Evolutionary conservation across 352 stramenopile species (phyloP).

Genomic region (Phytophthora palmivora): DNA sequence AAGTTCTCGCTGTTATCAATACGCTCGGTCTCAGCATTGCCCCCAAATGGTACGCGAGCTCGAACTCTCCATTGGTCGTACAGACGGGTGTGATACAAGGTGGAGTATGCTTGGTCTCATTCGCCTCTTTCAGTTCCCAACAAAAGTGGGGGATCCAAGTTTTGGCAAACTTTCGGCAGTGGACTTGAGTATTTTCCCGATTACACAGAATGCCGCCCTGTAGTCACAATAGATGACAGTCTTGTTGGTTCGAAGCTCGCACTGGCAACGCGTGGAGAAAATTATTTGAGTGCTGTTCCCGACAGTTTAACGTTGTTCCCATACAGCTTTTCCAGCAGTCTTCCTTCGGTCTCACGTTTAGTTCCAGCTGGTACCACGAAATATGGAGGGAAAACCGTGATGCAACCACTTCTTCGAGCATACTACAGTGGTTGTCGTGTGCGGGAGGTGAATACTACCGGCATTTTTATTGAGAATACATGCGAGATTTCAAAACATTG

Average conservation of each 20-base stretch:
- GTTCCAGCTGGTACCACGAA: conserved; percentile 7
- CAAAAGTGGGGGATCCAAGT: neutral
- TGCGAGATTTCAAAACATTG: conserved; percentile 16
- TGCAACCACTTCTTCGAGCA: conserved; percentile 20
- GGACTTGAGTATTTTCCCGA: conserved; percentile 22
- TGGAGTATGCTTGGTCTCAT: conserved; percentile 20
- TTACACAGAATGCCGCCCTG: conserved; percentile 30
- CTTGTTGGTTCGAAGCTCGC: conserved; percentile 23
- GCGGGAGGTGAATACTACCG: conserved; percentile 23
- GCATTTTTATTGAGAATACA: conserved; percentile 29
- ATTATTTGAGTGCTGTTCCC: conserved; percentile 21
- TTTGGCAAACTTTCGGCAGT: conserved; percentile 30
- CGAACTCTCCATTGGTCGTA: conserved; percentile 3
- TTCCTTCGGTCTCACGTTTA: conserved; percentile 8
- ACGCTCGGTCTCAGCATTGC: conserved; percentile 18
- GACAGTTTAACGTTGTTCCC: conserved; percentile 32
- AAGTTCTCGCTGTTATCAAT: conserved; percentile 15
- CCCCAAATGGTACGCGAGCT: too few species aligned
- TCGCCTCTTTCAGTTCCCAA: conserved; percentile 20
- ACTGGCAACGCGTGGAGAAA: conserved; percentile 13
- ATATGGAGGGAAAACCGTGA: conserved; percentile 6
- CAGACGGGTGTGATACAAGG: conserved; percentile 11
- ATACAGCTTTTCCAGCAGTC: conserved; percentile 30
- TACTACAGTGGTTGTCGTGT: conserved; percentile 35
- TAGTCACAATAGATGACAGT: conserved; percentile 10